Evolutionary conservation across 1,139 yeast genomes (phyloP), one percentile per base, ranked within the genome.

Genomic region (Martiniozyma asiatica): DNA sequence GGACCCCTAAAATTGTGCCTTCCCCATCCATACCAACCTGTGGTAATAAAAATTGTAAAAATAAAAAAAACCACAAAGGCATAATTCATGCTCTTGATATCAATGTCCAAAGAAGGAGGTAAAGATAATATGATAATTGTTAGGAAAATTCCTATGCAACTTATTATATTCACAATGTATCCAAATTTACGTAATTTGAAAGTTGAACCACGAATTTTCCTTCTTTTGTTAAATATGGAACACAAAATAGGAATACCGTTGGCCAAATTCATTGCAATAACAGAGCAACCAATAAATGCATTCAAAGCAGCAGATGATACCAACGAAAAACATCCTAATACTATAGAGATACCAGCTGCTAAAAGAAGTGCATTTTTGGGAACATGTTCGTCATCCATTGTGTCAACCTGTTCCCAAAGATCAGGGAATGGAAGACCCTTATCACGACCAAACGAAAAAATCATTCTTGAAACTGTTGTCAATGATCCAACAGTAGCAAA

Each of bases 231-330:
- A 19, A 79, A 47, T 52, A 82, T 51, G 14, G 74, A 65, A 18
- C 77, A 63, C 2, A 76, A 46, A 21, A 82, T 73, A 2, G 94
- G 94, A 8, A 82, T 68, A 2, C 84, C 76, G 42, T 84, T 78
- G 2, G 93, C 84, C 17, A 79, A 62, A 32, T 85, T 75, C 36
- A 81, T 58, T 2, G 87, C 70, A 23, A 81, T 66, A 1, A 82
- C 92, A 5, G 92, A 80, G n/a, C 87, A 77, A 0, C 94, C 92
- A 58, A 82, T 69, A 49, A 81, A 81, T 2, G 94, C 85, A 51
- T 77, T 77, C 55, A 81, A 79, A 1, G 93, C 92, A 5, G 85
- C 69, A 3, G 73, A 59, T 0, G 92, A 79, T 1, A 81, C 57
- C 26, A 82, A 56, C 6, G 89, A 77, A 24, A 79, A 59, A 12